Evolutionary conservation across 106 monocot genomes (phyloP).

Genomic region (Allium sativum): DNA sequence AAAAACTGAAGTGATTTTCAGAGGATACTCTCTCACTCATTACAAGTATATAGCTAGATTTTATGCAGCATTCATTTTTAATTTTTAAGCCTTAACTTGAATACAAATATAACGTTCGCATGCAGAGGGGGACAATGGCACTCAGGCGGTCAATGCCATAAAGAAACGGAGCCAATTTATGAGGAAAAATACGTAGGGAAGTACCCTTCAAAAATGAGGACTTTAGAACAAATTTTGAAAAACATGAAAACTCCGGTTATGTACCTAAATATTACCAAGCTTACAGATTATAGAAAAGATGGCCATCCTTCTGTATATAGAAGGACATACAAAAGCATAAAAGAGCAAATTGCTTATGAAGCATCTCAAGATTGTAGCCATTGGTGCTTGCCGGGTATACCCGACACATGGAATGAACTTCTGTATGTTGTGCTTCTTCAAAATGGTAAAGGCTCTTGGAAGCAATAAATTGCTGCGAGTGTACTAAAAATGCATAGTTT

Average conservation of each 20-base stretch:
- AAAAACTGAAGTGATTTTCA: constrained; percentile 77
- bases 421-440: constrained; percentile 59
- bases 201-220: constrained; percentile 64
- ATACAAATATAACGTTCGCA: neutral
- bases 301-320: constrained; percentile 79
- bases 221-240: constrained; percentile 37
- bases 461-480: too few relatives aligned
- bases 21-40: constrained; percentile 80
- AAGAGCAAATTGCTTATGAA: constrained; percentile 48
- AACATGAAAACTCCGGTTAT: constrained; percentile 62
- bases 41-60: constrained; percentile 61
- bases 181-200: constrained; percentile 41
- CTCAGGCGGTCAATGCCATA: constrained; percentile 84
- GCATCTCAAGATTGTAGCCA: constrained; percentile 88
- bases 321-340: constrained; percentile 15
- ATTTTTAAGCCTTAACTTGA: too few relatives aligned
- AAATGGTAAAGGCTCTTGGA: constrained; percentile 8
- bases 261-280: constrained; percentile 72
- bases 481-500: too few relatives aligned
- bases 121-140: constrained; percentile 88
- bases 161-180: constrained; percentile 74
- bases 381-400: constrained; percentile 95
- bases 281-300: constrained; percentile 87
- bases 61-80: neutral
- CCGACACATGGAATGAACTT: constrained; percentile 85